Evolutionary conservation across 495 filamentous ascomycete genomes (phyloP), one percentile per base, ranked within the genome.

Genomic region (Symbiotaphrina buchneri): DNA sequence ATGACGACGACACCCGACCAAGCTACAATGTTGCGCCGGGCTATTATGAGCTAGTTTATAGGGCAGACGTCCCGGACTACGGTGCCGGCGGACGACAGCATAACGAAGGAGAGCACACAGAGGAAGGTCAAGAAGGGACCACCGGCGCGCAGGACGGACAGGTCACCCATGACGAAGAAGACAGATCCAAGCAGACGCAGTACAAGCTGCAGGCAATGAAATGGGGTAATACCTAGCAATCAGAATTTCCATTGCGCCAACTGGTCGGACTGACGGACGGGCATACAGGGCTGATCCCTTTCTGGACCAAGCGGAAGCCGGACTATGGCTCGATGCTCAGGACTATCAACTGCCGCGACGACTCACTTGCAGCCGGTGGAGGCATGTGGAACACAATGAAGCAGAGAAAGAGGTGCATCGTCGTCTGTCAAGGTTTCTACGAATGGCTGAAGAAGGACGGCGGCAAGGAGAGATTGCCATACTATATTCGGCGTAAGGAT

Each of bases 321-420:
- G 68, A 77, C 47, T 90, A 84, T 39, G 58, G 62, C 15, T 67
- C 74, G 2, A 53, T 76, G 45, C 57, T 85, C 59, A 77, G 73
- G 41, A 90, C 81, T 0, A 97, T 95, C 46, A 97, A 97, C 48
- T 93, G 83, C 48, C 74, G 87, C 15, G 83, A 84, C 44, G 87
- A 94, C 49, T 87, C 81, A 3, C 54, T 97, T 4, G 53, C 63
- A 1, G 63, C 74, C 5, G 63, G 73, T 15, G 61, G 66, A 2
- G 82, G 83, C 8, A 80, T 93, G 71, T 97, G 87, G 87, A 74
- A 63, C 17, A 64, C 59, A 10, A 92, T 95, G 76, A 94, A 92
- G 48, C 61, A 68, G 29, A 65, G 57, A 41, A 91, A 93, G 47
- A 61, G 87, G 16, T 97, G 87, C 45, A 56, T 94, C 25, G 69